Conservation (phyloP, 345 rosid species). For the Gossypioides kirkii region DNA sequence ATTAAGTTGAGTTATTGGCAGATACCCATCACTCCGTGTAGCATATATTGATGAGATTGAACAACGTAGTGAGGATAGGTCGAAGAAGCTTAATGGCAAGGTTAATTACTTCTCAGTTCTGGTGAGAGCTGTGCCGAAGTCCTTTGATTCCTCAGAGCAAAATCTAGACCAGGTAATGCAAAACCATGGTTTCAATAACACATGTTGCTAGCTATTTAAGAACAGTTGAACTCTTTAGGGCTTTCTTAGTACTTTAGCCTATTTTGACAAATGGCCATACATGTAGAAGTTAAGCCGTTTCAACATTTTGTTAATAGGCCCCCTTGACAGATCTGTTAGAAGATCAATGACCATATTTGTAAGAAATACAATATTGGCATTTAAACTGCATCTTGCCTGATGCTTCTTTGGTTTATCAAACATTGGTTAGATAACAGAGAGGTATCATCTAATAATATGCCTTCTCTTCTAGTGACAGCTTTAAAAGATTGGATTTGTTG, state of each 20-base stretch:
- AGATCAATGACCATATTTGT: not conserved
- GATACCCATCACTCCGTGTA: conserved; percentile 97
- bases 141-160: conserved; percentile 78
- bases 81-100: conserved; percentile 61
- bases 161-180: conserved; percentile 80
- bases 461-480: not conserved
- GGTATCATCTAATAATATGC: not conserved
- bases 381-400: not conserved
- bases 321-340: not conserved
- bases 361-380: not conserved
- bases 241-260: not conserved
- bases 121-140: conserved; percentile 84
- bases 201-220: not conserved
- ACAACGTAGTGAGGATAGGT: conserved; percentile 65
- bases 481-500: not conserved
- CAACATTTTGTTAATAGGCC: not conserved
- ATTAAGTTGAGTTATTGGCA: conserved; percentile 25
- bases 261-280: not conserved
- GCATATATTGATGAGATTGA: conserved; percentile 98
- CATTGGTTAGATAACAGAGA: not conserved
- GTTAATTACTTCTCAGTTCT: conserved; percentile 74
- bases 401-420: not conserved
- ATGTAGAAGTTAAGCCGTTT: not conserved
- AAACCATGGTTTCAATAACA: not conserved
- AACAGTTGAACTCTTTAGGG: not conserved